phyloP scores from a whole-genome alignment of 208 protist genomes.

The Trypanosoma vivax region DNA sequence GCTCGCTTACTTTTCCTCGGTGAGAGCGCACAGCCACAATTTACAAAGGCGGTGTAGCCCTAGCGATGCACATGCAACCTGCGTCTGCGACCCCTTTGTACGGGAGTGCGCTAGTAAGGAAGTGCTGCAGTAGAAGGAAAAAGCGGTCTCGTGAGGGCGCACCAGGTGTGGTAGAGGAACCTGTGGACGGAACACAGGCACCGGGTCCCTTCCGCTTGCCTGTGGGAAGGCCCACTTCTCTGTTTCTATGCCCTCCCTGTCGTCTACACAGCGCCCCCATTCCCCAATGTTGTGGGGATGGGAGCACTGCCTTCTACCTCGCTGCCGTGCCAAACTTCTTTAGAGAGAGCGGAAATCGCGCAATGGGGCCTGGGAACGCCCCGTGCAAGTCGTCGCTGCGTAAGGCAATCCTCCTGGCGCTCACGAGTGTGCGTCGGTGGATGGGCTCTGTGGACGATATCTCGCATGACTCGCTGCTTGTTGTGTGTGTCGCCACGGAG shows the following conservation, averaged over 20 bases:
- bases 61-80: background rate
- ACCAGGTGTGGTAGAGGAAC: background rate
- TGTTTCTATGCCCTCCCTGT: conserved; percentile 9
- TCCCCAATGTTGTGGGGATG: background rate
- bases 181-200: background rate
- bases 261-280: background rate
- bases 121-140: background rate
- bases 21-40: too few species aligned
- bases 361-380: background rate
- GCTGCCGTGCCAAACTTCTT: conserved; percentile 13
- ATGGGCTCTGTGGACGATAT: conserved; percentile 28
- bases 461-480: conserved; percentile 7
- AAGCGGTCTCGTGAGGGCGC: background rate
- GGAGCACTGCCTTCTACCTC: background rate
- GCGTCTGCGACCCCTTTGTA: background rate
- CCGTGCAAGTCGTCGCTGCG: conserved; percentile 2
- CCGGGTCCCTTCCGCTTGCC: background rate
- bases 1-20: too few species aligned
- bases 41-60: background rate
- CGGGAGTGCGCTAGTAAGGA: background rate
- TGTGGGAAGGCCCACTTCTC: background rate
- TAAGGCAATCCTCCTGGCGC: background rate
- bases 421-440: conserved; percentile 2
- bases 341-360: background rate
- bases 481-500: conserved; percentile 9